Conservation (phyloP, 352 stramenopile species). For the Globisporangium emineosum region DNA sequence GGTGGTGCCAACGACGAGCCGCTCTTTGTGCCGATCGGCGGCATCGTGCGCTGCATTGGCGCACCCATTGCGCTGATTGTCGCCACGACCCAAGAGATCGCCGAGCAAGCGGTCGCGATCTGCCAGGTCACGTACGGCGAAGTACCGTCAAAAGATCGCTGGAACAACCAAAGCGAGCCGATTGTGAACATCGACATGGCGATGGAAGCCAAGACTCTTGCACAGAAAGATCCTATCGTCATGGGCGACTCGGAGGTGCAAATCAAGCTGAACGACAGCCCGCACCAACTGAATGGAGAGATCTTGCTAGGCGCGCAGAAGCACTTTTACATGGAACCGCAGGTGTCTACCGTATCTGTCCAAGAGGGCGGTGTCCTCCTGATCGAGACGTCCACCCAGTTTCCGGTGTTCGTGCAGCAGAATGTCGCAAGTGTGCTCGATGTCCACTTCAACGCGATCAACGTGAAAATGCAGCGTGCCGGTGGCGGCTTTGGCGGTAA, state of each 20-base stretch:
- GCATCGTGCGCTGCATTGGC: constrained; percentile 36
- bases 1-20: constrained; percentile 46
- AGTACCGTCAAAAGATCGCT: constrained; percentile 25
- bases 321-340: constrained; percentile 96
- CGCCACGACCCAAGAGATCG: constrained; percentile 37
- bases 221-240: constrained; percentile 70
- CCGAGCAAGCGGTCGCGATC: constrained; percentile 85
- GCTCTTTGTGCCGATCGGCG: constrained; percentile 43
- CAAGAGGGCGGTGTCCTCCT: constrained; percentile 91
- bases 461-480: constrained; percentile 92
- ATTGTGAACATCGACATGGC: constrained; percentile 41
- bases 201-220: constrained; percentile 32
- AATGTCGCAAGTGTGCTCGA: constrained; percentile 86
- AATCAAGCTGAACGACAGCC: constrained; percentile 83
- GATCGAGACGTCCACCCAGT: constrained; percentile 91
- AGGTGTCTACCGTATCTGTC: constrained; percentile 74
- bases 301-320: constrained; percentile 91
- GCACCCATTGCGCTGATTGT: constrained; percentile 40
- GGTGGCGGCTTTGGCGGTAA: constrained; percentile 97
- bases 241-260: constrained; percentile 74
- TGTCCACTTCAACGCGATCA: constrained; percentile 88
- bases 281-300: constrained; percentile 88
- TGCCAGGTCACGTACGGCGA: constrained; percentile 46
- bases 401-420: constrained; percentile 90
- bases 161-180: constrained; percentile 26